These are phyloP conservation scores for Platanthera zijinensis DNA, from an alignment of 106 monocot species.

Conservation along the genomic window DNA sequence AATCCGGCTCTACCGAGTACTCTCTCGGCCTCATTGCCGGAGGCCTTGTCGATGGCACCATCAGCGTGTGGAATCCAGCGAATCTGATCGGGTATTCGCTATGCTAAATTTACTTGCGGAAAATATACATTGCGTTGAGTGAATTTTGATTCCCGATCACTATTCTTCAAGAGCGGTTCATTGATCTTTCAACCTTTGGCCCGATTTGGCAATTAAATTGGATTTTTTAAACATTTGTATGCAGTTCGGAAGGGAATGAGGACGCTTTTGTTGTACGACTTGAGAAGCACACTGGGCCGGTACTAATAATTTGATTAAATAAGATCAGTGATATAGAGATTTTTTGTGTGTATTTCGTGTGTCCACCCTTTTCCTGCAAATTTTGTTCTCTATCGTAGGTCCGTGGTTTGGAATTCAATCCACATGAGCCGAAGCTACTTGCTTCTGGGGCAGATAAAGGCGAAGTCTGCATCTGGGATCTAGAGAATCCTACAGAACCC, in stretches of 20 bases:
- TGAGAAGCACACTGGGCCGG: constrained; percentile 79
- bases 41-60: constrained; percentile 69
- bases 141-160: background rate
- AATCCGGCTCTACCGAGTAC: constrained; percentile 36
- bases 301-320: constrained; percentile 15
- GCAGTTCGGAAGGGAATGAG: constrained; percentile 60
- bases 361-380: background rate
- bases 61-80: constrained; percentile 76
- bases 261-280: constrained; percentile 60
- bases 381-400: constrained; percentile 40
- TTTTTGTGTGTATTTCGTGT: background rate
- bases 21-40: constrained; percentile 76
- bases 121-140: too few relatives aligned
- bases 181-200: background rate
- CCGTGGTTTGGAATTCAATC: constrained; percentile 79
- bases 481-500: constrained; percentile 67
- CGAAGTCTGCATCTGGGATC: constrained; percentile 89
- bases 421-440: constrained; percentile 58
- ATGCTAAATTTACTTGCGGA: background rate
- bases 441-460: constrained; percentile 98
- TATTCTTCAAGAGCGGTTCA: background rate
- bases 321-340: background rate
- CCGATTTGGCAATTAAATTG: constrained; percentile 3
- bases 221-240: constrained; percentile 9
- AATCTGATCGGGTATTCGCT: constrained; percentile 48